These are phyloP conservation scores for Pyrenophora graminea DNA, from an alignment of 2,329 filamentous ascomycete genomes.

Conservation along the genomic window DNA sequence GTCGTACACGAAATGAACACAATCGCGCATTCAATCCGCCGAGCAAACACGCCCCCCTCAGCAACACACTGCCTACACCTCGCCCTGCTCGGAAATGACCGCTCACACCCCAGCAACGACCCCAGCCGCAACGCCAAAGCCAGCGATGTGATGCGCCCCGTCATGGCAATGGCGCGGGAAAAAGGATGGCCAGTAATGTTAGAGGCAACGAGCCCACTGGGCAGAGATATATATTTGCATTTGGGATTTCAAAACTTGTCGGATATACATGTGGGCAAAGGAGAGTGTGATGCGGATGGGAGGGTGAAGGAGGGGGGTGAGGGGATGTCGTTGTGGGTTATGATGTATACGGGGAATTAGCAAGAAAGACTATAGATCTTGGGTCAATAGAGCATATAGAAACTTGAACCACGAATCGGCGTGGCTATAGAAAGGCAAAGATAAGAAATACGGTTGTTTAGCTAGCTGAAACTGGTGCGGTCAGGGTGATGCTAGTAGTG, in stretches of 20 bases:
- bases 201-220: slow-evolving; percentile 4
- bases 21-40: neutral
- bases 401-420: too few relatives aligned
- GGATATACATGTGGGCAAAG: slow-evolving; percentile 4
- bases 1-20: slow-evolving; percentile 4
- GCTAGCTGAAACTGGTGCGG: too few relatives aligned
- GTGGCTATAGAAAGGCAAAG: too few relatives aligned
- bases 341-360: slow-evolving; percentile 6
- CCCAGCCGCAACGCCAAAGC: slow-evolving; percentile 1
- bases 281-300: slow-evolving; percentile 4
- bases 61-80: slow-evolving; percentile 7
- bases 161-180: slow-evolving; percentile 10
- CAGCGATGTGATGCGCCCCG: slow-evolving; percentile 8
- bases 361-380: neutral
- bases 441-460: too few relatives aligned
- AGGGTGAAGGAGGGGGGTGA: slow-evolving; percentile 8
- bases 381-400: too few relatives aligned
- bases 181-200: slow-evolving; percentile 9
- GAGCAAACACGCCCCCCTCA: neutral
- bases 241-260: slow-evolving; percentile 7
- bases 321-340: slow-evolving; percentile 9
- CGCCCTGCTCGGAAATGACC: slow-evolving; percentile 8
- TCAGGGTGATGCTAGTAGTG: too few relatives aligned
- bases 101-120: neutral
- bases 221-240: slow-evolving; percentile 8